Base-by-base conservation (phyloP, 805 yeast genomes). In the Yarrowia yakushimensis region DNA sequence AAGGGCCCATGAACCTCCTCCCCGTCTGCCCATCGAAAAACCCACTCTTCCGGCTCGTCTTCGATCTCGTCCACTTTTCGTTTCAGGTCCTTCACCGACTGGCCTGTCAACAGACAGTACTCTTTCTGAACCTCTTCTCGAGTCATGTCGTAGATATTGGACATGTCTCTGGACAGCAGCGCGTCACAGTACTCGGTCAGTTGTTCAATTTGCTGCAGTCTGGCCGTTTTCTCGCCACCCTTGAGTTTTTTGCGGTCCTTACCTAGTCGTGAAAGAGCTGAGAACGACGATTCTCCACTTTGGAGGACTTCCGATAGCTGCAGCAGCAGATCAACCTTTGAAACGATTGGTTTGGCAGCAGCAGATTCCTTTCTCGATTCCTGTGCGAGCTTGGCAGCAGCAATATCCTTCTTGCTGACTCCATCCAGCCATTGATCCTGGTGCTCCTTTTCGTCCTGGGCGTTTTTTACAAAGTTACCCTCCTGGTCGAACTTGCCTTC, bases 401-500 rank as follows among this genome's bases (percentile, higher is more conserved):
- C 62, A 9, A 79, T 75, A 52, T 79, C 82, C 20, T 67, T 66
- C 63, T 71, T 71, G 39, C 73, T 72, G 5, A 74, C 50, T 5
- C 73, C 78, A 18, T 66, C 66, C 34, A 79, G 68, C 79, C 81
- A 79, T 2, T 65, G 65, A 63, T 80, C 83, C 48, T 76, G 77
- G 18, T 69, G 68, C 6, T 68, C 74, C 18, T 71, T 70, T 31
- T 69, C 72, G 28, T 74, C 78, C 2, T 75, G 74, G 3, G 77
- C 78, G 15, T 73, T 72, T 25, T 79, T 73, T 18, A 83, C 73
- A 66, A 76, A 86, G 66, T 84, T 85, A 1, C 90, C 90, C 39
- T 80, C 81, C 37, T 73, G 77, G 66, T 86, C 90, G 68, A 85
- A 84, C 2, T 71, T 71, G 1, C 91, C 93, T 48, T 81, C 83